Base-by-base conservation (phyloP, 2,329 filamentous ascomycete species). In the Ophiostoma ulmi region DNA sequence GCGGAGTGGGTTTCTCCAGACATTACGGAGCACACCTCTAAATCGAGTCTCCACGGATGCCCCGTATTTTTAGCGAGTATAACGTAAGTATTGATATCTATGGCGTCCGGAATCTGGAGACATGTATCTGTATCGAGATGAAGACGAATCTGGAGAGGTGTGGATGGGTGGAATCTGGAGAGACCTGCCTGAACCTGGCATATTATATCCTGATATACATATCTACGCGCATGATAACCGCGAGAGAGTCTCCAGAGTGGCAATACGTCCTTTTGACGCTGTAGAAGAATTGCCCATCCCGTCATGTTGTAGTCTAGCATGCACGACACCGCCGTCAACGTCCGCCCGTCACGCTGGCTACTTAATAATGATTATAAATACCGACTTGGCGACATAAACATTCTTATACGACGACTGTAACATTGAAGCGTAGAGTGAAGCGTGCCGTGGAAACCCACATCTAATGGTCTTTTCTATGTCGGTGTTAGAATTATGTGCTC, bases 61-160 rank as follows among this genome's bases (percentile, higher is more conserved):
- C 31, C 52, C 22, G n/a, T 58, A 58, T 58, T 31, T 58, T 58
- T 26, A 58, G 52, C 52, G 52, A 58, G 52, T 13, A 58, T 26
- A 58, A 58, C 52, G 52, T 58, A 58, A 58, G 52, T 58, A 58
- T 58, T 58, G 52, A 22, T 58, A 58, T 58, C 52, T 58, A 58
- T 58, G 52, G 52, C 11, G 52, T 58, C 52, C 22, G 22, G 10
- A 58, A 22, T 58, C 52, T 58, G 52, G 52, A 58, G 52, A 58
- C n/a, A 26, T 58, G 17, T 48, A 48, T 6, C 5, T 48, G 44
- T 48, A 58, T 31, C 22, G 52, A 58, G 52, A 58, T 58, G 52
- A 58, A 48, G 44, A 48, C 31, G n/a, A 58, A 22, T 58, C 52
- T 58, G 22, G 52, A 58, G 52, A 58, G 31, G 52, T 17, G 13